Evolutionary conservation across 208 protist genomes (phyloP), one percentile per base, ranked within the genome.

Genomic region (Wallacemonas sp.): DNA sequence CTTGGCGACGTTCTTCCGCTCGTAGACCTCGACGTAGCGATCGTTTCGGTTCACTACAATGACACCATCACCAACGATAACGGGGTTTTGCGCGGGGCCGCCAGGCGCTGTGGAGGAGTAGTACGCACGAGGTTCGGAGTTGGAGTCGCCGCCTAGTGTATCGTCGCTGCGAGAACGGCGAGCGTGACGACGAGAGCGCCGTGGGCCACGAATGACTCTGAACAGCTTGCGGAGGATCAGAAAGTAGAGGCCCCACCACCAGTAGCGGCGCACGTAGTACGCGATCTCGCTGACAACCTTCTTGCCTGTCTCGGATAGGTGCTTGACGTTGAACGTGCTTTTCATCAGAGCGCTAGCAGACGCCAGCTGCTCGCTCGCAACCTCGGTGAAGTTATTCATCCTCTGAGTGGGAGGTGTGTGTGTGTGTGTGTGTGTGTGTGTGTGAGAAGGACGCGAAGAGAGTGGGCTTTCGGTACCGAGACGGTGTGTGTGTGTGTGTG

Each of bases 31-130:
- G 2, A 88, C 68, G 34, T 82, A 88, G 6, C 82, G 63, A 33
- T 84, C 76, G 43, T 80, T 77, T 23, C 82, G 82, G 52, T 88
- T 84, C 9, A 88, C 62, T 39, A 88, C 74, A 27, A 88, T 81
- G 38, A 85, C 72, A 16, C 72, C 78, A 46, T 85, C 82, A n/a
- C 69, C 65, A 11, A 82, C 69, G 27, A 88, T 70, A 27, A 81
- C 65, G 26, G 79, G 74, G 36, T 81, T 78, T 1, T 48, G 64
- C 0, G 56, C 29, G 0, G 69, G 74, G 2, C 30, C 29, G 19
- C 52, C 17, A 17, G 12, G 52, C 3, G 52, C 26, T 14, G 30
- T 58, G 52, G 52, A 58, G 4, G 52, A 58, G 32, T 39, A 58
- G 30, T 39, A 58, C 30, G 52, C 32, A n/a, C 52, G 52, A 9